These are phyloP conservation scores for Alternaria longipes DNA, from an alignment of 2,329 filamentous ascomycete genomes.

Conservation along the genomic window DNA sequence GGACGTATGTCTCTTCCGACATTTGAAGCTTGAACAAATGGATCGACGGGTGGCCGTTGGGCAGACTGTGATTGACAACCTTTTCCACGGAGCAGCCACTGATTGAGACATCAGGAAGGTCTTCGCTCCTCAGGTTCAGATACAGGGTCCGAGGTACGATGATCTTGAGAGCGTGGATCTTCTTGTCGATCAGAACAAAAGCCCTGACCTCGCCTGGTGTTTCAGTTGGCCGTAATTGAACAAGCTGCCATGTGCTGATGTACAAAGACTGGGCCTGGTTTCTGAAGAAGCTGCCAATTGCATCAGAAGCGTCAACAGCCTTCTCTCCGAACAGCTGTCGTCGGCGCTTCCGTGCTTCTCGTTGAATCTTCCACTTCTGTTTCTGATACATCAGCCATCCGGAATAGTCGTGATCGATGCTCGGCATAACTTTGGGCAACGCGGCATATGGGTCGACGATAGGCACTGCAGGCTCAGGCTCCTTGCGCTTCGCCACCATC, in stretches of 20 bases:
- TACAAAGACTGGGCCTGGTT: slow-evolving; percentile 92
- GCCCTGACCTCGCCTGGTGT: slow-evolving; percentile 86
- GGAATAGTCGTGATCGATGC: slow-evolving; percentile 83
- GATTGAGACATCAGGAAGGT: slow-evolving; percentile 88
- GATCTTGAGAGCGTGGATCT: slow-evolving; percentile 87
- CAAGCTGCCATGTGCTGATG: slow-evolving; percentile 91
- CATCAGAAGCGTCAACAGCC: slow-evolving; percentile 67
- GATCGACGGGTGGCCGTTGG: slow-evolving; percentile 92
- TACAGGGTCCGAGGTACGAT: slow-evolving; percentile 90
- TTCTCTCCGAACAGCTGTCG: slow-evolving; percentile 94
- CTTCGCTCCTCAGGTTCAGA: slow-evolving; percentile 87
- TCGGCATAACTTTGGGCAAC: slow-evolving; percentile 84
- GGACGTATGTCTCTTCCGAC: slow-evolving; percentile 85
- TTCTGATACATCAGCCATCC: slow-evolving; percentile 95
- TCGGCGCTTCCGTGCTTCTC: slow-evolving; percentile 82
- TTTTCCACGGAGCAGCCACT: slow-evolving; percentile 89
- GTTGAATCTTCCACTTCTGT: slow-evolving; percentile 98
- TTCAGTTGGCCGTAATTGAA: slow-evolving; percentile 85
- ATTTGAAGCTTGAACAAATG: slow-evolving; percentile 95
- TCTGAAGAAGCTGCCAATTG: slow-evolving; percentile 78
- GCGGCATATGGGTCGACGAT: slow-evolving; percentile 82
- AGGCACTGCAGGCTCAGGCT: slow-evolving; percentile 56
- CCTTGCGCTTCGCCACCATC: slow-evolving; percentile 60
- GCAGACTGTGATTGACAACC: slow-evolving; percentile 89
- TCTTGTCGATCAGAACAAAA: slow-evolving; percentile 91